Evolutionary conservation across 2,329 filamentous ascomycete species (phyloP).

Genomic region (Fusarium tricinctum): DNA sequence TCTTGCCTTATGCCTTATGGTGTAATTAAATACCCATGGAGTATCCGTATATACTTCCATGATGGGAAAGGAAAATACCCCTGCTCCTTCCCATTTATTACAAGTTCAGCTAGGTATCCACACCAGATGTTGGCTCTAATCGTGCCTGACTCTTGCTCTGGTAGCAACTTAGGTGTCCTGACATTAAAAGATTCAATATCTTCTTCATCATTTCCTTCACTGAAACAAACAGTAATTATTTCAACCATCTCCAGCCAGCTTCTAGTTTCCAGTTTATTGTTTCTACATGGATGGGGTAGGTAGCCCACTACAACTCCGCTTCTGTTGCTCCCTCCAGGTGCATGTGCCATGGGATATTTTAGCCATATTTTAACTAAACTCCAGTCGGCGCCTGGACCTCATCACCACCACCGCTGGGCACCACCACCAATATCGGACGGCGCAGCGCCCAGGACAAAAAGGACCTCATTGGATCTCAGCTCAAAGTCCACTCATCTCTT

Average conservation of each 20-base stretch:
- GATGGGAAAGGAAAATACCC: background rate
- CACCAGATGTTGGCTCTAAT: constrained; percentile 11
- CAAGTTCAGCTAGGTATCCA: constrained; percentile 13
- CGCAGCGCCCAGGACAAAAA: constrained; percentile 39
- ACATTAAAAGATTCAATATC: background rate
- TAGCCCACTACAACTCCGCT: background rate
- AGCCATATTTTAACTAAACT: constrained; percentile 19
- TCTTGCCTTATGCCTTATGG: background rate
- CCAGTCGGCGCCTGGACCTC: constrained; percentile 33
- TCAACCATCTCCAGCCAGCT: constrained; percentile 9
- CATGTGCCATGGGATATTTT: constrained; percentile 20
- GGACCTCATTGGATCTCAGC: constrained; percentile 22
- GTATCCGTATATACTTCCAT: background rate
- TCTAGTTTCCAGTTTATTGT: constrained; percentile 8
- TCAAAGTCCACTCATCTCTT: constrained; percentile 37
- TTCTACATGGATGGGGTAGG: constrained; percentile 19
- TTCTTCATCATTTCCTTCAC: background rate
- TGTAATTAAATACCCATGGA: background rate
- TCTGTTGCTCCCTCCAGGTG: constrained; percentile 6
- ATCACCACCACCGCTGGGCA: constrained; percentile 26
- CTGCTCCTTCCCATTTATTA: constrained; percentile 15
- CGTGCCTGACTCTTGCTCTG: background rate
- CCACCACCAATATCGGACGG: constrained; percentile 35
- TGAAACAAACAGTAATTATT: constrained; percentile 4
- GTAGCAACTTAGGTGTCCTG: background rate